Evolutionary conservation across 768 basidiomycete species (phyloP).

Genomic region (Pleurotus pulmonarius): DNA sequence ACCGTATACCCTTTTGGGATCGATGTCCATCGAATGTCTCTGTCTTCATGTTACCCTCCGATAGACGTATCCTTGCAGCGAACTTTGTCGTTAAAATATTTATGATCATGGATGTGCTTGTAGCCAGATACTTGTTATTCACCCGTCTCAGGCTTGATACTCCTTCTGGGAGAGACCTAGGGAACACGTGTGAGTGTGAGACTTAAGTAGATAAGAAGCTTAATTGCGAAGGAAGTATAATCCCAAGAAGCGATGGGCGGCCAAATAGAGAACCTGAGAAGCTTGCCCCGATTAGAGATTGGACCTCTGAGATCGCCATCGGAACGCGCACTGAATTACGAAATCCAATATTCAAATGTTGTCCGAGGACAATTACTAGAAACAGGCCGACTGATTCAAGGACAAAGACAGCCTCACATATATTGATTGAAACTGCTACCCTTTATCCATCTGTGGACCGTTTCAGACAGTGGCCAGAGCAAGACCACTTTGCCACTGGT

Average conservation of each 20-base stretch:
- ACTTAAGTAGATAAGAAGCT: slow-evolving; percentile 7
- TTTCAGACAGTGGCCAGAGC: too few relatives aligned
- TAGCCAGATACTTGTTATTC: too few relatives aligned
- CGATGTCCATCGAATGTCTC: background rate
- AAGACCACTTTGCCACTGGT: too few relatives aligned
- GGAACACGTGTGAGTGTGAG: background rate
- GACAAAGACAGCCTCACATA: background rate
- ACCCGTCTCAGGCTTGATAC: too few relatives aligned
- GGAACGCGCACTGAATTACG: background rate
- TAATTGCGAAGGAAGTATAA: slow-evolving; percentile 2
- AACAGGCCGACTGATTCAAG: background rate
- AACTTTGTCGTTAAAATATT: background rate
- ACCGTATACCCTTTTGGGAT: slow-evolving; percentile 10
- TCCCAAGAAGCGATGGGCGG: slow-evolving; percentile 2
- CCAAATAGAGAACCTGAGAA: slow-evolving; percentile 2
- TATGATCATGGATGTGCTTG: background rate
- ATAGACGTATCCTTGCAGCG: background rate
- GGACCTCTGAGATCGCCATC: slow-evolving; percentile 1
- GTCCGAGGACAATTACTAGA: background rate
- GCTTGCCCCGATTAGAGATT: background rate
- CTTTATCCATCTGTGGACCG: too few relatives aligned
- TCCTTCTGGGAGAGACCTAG: background rate
- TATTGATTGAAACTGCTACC: too few relatives aligned
- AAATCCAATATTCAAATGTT: background rate
- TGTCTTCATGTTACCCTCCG: background rate